These are phyloP conservation scores for Aspergillus neoniger DNA, from an alignment of 2,329 filamentous ascomycete genomes.

Conservation along the genomic window DNA sequence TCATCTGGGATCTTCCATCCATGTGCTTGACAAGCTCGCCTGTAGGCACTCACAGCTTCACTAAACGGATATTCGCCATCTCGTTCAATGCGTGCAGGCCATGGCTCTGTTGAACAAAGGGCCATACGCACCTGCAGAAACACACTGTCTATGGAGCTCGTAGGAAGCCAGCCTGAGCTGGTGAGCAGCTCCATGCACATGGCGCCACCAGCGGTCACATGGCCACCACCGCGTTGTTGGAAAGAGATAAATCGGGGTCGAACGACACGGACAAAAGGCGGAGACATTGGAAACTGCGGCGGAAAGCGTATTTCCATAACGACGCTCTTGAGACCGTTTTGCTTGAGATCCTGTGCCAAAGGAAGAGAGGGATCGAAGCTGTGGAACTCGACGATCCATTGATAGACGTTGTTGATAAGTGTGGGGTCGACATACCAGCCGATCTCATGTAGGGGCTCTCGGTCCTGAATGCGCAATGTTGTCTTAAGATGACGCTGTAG, in stretches of 20 bases:
- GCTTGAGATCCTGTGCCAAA: slow-evolving; percentile 73
- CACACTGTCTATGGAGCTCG: slow-evolving; percentile 73
- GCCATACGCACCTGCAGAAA: slow-evolving; percentile 79
- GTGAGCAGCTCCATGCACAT: slow-evolving; percentile 85
- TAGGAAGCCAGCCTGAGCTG: slow-evolving; percentile 77
- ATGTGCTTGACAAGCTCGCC: slow-evolving; percentile 66
- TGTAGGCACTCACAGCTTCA: slow-evolving; percentile 75
- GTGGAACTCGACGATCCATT: slow-evolving; percentile 90
- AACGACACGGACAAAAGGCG: slow-evolving; percentile 82
- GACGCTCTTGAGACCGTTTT: slow-evolving; percentile 62
- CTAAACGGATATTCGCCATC: slow-evolving; percentile 61
- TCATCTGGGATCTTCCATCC: slow-evolving; percentile 72
- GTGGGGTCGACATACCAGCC: slow-evolving; percentile 79
- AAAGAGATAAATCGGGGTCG: slow-evolving; percentile 78
- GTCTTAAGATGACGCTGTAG: slow-evolving; percentile 66
- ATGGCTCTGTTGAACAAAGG: slow-evolving; percentile 67
- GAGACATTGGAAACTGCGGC: slow-evolving; percentile 71
- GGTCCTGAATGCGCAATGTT: slow-evolving; percentile 65
- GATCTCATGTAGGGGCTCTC: slow-evolving; percentile 63
- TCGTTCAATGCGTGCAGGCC: slow-evolving; percentile 67
- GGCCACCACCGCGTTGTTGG: slow-evolving; percentile 72
- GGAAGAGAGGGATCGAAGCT: slow-evolving; percentile 71
- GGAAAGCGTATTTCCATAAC: slow-evolving; percentile 83
- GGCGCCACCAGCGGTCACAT: slow-evolving; percentile 81
- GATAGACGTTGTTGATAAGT: slow-evolving; percentile 73